phyloP scores from a whole-genome alignment of 1,284 basidiomycete species.

The Rhodotorula sp. region DNA sequence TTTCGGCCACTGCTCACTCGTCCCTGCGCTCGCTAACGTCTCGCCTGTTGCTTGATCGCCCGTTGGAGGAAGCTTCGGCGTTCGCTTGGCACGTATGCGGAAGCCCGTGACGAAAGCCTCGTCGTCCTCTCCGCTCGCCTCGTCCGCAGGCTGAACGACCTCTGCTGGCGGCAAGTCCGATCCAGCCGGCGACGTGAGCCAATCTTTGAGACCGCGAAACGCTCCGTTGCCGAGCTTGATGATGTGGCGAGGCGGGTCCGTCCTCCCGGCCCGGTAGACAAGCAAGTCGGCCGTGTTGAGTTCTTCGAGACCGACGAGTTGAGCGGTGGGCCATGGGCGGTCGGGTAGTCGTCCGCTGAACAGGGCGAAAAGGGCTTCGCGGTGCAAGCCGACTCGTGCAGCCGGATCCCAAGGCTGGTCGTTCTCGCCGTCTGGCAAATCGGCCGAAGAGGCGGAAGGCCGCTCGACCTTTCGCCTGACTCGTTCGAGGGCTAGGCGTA shows the following conservation, averaged over 20 bases:
- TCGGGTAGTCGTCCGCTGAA: conserved; percentile 22
- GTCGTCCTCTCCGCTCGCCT: neutral
- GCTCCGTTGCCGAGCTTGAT: conserved; percentile 9
- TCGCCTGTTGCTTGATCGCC: too few species aligned
- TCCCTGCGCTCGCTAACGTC: neutral
- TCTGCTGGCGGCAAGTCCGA: neutral
- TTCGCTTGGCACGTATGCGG: conserved; percentile 16
- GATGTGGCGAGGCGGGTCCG: neutral
- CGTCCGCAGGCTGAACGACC: neutral
- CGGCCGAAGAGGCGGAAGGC: neutral
- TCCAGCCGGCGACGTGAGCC: conserved; percentile 2
- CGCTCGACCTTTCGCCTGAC: neutral
- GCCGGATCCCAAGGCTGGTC: neutral
- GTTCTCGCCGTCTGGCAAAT: neutral
- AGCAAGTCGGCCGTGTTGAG: conserved; percentile 4
- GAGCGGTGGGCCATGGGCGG: conserved; percentile 27
- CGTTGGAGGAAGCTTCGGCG: neutral
- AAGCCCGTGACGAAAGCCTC: conserved; percentile 26
- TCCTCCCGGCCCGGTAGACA: neutral
- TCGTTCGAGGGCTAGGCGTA: conserved; percentile 12
- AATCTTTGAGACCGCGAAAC: conserved; percentile 28
- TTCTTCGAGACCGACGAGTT: conserved; percentile 27
- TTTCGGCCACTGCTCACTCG: neutral
- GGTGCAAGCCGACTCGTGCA: neutral
- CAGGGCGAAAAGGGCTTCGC: conserved; percentile 23